Evolutionary conservation across 768 basidiomycete genomes (phyloP).

Genomic region (Terana coerulea): DNA sequence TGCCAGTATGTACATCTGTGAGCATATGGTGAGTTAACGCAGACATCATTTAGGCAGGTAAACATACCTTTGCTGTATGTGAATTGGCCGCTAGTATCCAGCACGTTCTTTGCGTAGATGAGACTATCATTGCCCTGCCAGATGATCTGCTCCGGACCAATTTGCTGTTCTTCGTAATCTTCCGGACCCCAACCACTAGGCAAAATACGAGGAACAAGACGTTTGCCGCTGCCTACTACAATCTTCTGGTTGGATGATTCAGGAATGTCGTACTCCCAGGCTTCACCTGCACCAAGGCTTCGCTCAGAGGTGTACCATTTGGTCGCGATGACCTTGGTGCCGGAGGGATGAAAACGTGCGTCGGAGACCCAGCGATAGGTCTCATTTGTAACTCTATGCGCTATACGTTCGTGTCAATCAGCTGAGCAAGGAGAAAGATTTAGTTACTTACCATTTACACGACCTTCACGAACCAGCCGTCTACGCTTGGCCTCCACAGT

Average conservation of each 20-base stretch:
- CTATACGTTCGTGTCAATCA: conserved; percentile 23
- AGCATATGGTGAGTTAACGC: background rate
- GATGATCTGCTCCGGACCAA: conserved; percentile 69
- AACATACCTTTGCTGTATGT: conserved; percentile 60
- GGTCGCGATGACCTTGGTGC: conserved; percentile 60
- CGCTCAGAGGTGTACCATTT: conserved; percentile 72
- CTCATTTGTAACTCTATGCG: conserved; percentile 61
- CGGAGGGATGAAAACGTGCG: conserved; percentile 67
- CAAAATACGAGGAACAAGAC: conserved; percentile 51
- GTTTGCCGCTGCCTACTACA: conserved; percentile 43
- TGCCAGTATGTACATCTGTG: conserved; percentile 66
- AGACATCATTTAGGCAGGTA: background rate
- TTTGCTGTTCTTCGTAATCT: conserved; percentile 64
- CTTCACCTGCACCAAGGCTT: conserved; percentile 68
- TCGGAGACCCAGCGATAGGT: conserved; percentile 71
- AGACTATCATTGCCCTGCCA: conserved; percentile 56
- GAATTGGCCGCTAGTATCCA: conserved; percentile 43
- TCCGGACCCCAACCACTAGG: conserved; percentile 59
- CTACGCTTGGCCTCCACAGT: conserved; percentile 41
- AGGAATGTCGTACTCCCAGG: conserved; percentile 63
- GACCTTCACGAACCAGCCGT: conserved; percentile 56
- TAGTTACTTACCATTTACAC: conserved; percentile 42
- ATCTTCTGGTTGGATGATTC: conserved; percentile 28
- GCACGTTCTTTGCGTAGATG: conserved; percentile 65
- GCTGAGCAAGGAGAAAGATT: background rate